Evolutionary conservation across 768 basidiomycete species (phyloP), one percentile per base, ranked within the genome.

Genomic region (Tubosaeta sp.): DNA sequence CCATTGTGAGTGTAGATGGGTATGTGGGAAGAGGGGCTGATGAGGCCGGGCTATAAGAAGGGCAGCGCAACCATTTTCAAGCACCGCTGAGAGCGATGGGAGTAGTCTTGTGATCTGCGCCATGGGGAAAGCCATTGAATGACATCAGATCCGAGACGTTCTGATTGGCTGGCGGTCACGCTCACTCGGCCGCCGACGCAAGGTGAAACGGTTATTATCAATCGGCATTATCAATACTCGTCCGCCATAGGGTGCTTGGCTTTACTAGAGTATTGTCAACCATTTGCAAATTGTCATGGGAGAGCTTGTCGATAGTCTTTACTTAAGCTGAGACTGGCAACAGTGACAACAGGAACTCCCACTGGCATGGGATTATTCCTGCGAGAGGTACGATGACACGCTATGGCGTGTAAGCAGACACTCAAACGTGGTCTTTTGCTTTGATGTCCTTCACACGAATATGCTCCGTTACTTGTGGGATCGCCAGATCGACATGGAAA

Each of bases 1-100:
- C 79, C 87, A 90, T 90, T n/a, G 39, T 52, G 10, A 24, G 25
- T n/a, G 32, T 24, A 19, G 38, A 34, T 7, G 55, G 48, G 22
- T 56, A 32, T 35, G 54, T 25, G 43, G 16, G 43, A 45, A 42
- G 36, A 29, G 40, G 27, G 42, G 18, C 21, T 4, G n/a, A n/a
- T 27, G 43, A 29, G 13, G 44, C 30, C 16, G 34, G n/a, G 14
- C 36, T 58, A 57, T 53, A 61, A 54, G 57, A 51, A 45, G 46
- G n/a, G 2, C 29, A 11, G 41, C 35, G 21, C 19, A 46, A 18
- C 34, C 48, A 27, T 46, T 64, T 65, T 64, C 58, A 68, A 57
- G 50, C 56, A n/a, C 61, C 57, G 66, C 59, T 66, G 59, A 52
- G 54, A 62, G 51, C 19, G 12, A 44, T 40, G 44, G 31, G 53